phyloP scores from a whole-genome alignment of 2,329 filamentous ascomycete genomes.

The Colletotrichum destructivum region DNA sequence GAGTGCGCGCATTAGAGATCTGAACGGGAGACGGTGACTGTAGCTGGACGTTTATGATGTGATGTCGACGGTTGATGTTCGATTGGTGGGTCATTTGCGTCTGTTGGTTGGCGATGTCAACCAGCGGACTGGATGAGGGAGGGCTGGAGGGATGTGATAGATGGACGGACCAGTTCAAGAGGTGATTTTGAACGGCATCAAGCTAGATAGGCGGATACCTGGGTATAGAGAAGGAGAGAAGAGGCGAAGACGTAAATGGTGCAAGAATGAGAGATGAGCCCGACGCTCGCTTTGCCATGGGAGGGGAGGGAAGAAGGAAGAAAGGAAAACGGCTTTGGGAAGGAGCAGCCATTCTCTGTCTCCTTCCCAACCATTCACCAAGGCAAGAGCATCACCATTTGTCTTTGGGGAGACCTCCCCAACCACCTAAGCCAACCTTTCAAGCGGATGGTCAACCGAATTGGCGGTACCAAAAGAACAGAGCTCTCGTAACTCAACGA shows the following conservation, averaged over 20 bases:
- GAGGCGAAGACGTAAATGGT: too few relatives aligned
- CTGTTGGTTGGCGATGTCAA: neutral
- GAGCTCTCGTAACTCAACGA: neutral
- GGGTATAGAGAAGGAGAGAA: neutral
- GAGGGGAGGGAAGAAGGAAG: neutral
- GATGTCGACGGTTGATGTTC: neutral
- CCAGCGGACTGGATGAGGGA: too few relatives aligned
- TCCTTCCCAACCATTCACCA: neutral
- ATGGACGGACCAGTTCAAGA: neutral
- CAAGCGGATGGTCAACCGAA: neutral
- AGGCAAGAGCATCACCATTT: neutral
- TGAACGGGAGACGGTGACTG: neutral
- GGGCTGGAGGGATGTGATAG: neutral
- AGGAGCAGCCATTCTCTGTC: neutral
- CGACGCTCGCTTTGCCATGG: neutral
- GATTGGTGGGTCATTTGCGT: neutral
- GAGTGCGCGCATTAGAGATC: neutral
- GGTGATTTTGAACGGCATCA: neutral
- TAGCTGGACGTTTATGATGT: too few relatives aligned
- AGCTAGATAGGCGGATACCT: too few relatives aligned
- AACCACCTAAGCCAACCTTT: too few relatives aligned
- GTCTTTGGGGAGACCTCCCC: too few relatives aligned
- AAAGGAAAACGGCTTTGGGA: too few relatives aligned
- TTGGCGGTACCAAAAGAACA: neutral
- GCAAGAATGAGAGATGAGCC: neutral